These are phyloP conservation scores for Cryomyces antarcticus DNA, from an alignment of 495 filamentous ascomycete species.

Conservation along the genomic window DNA sequence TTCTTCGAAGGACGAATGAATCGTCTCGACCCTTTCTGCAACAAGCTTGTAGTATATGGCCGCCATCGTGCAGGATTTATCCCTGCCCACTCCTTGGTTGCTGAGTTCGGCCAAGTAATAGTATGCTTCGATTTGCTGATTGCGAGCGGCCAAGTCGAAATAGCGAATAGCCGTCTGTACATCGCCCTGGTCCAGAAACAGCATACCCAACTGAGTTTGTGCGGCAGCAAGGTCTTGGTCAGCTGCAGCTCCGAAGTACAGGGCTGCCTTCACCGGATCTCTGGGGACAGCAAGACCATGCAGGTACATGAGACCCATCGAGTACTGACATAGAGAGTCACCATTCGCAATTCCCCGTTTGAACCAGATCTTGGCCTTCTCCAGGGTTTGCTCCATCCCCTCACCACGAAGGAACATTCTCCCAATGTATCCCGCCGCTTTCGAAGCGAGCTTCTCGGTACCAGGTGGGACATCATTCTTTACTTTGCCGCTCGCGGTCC, in stretches of 20 bases:
- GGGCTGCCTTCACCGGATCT: conserved; percentile 52
- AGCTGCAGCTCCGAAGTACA: conserved; percentile 64
- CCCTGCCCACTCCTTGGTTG: conserved; percentile 58
- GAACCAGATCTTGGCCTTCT: conserved; percentile 69
- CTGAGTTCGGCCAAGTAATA: conserved; percentile 90
- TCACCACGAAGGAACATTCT: conserved; percentile 88
- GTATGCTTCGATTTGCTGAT: conserved; percentile 77
- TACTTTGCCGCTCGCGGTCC: conserved; percentile 54
- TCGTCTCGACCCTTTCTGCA: conserved; percentile 66
- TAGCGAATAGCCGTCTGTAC: conserved; percentile 56
- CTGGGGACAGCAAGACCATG: conserved; percentile 61
- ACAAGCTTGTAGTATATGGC: conserved; percentile 88
- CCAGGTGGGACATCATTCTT: conserved; percentile 27
- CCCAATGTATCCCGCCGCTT: conserved; percentile 79
- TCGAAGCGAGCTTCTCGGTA: conserved; percentile 68
- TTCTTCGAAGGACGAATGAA: conserved; percentile 70
- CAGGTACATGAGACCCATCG: conserved; percentile 70
- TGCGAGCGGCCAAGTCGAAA: conserved; percentile 80
- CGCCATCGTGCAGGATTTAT: conserved; percentile 62
- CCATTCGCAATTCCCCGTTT: conserved; percentile 56
- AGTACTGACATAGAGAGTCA: conserved; percentile 72
- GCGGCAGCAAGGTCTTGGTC: conserved; percentile 70
- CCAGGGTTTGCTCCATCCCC: conserved; percentile 61
- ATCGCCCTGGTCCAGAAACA: conserved; percentile 84
- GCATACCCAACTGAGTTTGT: conserved; percentile 60